Evolutionary conservation across 495 filamentous ascomycete species (phyloP), one percentile per base, ranked within the genome.

Genomic region (Corynascus novoguineensis): DNA sequence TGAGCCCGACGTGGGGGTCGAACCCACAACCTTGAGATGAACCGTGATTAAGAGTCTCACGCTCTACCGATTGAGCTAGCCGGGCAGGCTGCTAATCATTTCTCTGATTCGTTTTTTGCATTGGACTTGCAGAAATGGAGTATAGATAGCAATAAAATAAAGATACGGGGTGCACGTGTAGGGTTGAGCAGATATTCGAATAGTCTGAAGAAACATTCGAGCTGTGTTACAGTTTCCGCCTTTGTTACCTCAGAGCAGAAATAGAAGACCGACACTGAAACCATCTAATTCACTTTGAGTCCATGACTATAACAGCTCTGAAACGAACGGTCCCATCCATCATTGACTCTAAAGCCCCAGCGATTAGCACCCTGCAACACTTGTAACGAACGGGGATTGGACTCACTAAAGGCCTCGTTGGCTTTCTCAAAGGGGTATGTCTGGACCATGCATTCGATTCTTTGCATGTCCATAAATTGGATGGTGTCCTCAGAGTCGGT

Each of bases 31-130:
- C 31, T 50, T 50, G 47, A 34, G 31, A 50, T 35, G 47, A 14
- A 35, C 3, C 10, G 2, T 35, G n/a, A 3, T 19, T 86, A 87
- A 87, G 83, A 87, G 84, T 86, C 84, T 85, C 81, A 86, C 84
- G 84, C 84, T 86, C 84, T 86, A 85, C 83, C 83, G 83, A 87
- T 86, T 86, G 84, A 87, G 83, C 83, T 86, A 87, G 81, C 83
- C 70, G 68, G 68, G 68, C 68, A 50, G 47, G 55, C 45, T 37
- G 37, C 47, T 35, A 50, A 58, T 58, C 55, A 58, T 51, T 55
- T 25, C 24, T 53, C 32, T 57, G 55, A 41, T 53, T 55, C 37
- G 54, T 46, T n/a, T n/a, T n/a, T n/a, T n/a, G n/a, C n/a, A n/a
- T n/a, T 46, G 44, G 44, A 25, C 4, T 0, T 14, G 1, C 8